These are phyloP conservation scores for Flaveria brownii DNA, from an alignment of 129 eudicot genomes.

Conservation along the genomic window DNA sequence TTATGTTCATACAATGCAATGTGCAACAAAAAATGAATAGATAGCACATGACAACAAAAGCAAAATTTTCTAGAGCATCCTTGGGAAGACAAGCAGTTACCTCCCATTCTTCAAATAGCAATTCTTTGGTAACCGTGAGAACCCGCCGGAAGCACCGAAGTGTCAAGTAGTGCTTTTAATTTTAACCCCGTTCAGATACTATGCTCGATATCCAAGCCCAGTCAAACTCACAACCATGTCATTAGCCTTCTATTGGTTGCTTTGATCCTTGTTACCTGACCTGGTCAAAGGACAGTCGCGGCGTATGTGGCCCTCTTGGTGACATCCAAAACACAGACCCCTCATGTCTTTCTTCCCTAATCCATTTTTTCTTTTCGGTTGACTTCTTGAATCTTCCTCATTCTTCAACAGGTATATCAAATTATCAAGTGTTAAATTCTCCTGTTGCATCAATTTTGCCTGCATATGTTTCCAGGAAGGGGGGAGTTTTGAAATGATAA, in stretches of 20 bases:
- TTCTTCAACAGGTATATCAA: slow-evolving; percentile 54
- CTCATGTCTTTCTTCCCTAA: slow-evolving; percentile 36
- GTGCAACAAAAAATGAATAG: slow-evolving; percentile 19
- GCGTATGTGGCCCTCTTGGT: slow-evolving; percentile 57
- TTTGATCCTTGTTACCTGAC: slow-evolving; percentile 22
- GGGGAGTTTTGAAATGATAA: slow-evolving; percentile 83
- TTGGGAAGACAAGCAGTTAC: background rate
- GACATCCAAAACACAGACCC: slow-evolving; percentile 54
- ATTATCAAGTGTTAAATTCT: slow-evolving; percentile 50
- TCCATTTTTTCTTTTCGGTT: slow-evolving; percentile 27
- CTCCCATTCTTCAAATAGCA: background rate
- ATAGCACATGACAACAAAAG: background rate
- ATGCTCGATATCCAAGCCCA: background rate
- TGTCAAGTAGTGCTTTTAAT: background rate
- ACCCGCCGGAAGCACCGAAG: background rate
- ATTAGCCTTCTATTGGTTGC: slow-evolving; percentile 21
- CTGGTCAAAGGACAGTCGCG: slow-evolving; percentile 43
- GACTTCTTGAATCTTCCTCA: slow-evolving; percentile 59
- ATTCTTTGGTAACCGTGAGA: background rate
- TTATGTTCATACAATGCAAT: slow-evolving; percentile 10
- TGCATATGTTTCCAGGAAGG: slow-evolving; percentile 76
- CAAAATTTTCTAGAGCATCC: background rate
- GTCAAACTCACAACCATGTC: background rate
- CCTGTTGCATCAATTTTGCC: slow-evolving; percentile 56
- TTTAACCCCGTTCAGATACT: background rate